A percentile compares a stretch with the other conserved stretches of the same genome.
Conservation (phyloP, 2,329 filamentous ascomycete genomes). For the Trichophaea hybrida region DNA sequence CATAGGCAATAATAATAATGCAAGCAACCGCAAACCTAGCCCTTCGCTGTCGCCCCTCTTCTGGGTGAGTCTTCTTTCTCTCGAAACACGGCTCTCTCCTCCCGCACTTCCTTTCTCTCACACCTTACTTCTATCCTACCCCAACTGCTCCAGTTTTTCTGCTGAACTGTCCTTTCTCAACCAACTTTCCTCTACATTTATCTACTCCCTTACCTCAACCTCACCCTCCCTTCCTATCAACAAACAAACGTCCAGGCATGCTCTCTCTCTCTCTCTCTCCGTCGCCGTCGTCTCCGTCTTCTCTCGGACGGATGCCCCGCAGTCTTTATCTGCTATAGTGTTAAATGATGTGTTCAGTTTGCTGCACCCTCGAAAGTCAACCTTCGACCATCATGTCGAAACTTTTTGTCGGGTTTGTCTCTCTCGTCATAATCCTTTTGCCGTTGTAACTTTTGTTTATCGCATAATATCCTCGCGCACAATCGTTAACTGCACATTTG, state of each 20-base stretch:
- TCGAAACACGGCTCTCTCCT: constrained; percentile 13
- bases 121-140: neutral
- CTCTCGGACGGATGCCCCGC: constrained; percentile 25
- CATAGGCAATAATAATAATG: no score
- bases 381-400: constrained; percentile 56
- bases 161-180: constrained; percentile 2
- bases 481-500: constrained; percentile 22
- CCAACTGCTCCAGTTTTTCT: neutral
- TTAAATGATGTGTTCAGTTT: constrained; percentile 25
- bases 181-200: constrained; percentile 10
- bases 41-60: neutral
- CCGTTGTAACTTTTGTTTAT: no score
- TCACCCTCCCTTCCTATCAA: constrained; percentile 24
- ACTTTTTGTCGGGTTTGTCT: constrained; percentile 77
- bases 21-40: neutral
- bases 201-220: constrained; percentile 14
- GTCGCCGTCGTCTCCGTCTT: constrained; percentile 19
- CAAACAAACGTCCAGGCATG: constrained; percentile 22
- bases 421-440: neutral
- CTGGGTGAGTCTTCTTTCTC: neutral
- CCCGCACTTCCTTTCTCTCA: constrained; percentile 6
- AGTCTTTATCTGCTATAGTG: constrained; percentile 26
- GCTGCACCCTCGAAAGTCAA: constrained; percentile 19
- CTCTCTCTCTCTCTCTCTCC: constrained; percentile 20
- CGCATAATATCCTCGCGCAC: constrained; percentile 1